phyloP scores from a whole-genome alignment of 2,329 filamentous ascomycete species.

The Colletotrichum shisoi region DNA sequence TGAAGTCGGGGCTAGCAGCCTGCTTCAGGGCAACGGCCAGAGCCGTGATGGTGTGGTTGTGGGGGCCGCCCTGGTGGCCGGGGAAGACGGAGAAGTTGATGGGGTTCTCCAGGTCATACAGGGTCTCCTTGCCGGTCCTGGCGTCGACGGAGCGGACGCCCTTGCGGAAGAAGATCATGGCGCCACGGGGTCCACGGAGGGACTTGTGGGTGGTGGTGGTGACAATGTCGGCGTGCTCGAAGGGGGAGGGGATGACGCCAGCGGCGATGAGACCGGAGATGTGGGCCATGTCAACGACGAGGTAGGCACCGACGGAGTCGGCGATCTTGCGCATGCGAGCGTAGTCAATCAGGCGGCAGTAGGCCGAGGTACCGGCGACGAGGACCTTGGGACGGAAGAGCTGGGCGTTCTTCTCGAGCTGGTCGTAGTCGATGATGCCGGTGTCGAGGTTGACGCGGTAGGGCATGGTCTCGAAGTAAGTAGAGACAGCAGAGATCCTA shows the following conservation, averaged over 20 bases:
- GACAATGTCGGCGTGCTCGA: slow-evolving; percentile 91
- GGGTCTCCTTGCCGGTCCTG: slow-evolving; percentile 87
- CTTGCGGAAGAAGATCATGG: slow-evolving; percentile 99
- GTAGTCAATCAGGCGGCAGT: slow-evolving; percentile 98
- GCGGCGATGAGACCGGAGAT: slow-evolving; percentile 96
- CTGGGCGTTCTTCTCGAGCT: slow-evolving; percentile 85
- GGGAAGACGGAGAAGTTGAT: slow-evolving; percentile 99
- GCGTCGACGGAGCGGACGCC: slow-evolving; percentile 87
- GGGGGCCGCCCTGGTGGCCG: slow-evolving; percentile 95
- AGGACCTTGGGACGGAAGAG: slow-evolving; percentile 97
- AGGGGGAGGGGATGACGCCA: slow-evolving; percentile 91
- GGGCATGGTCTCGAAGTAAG: slow-evolving; percentile 98
- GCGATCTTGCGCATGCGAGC: slow-evolving; percentile 94
- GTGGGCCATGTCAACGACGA: slow-evolving; percentile 97
- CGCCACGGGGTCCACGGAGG: slow-evolving; percentile 92
- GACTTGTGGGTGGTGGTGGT: slow-evolving; percentile 99
- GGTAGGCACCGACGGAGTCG: slow-evolving; percentile 90
- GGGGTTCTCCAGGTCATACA: slow-evolving; percentile 92
- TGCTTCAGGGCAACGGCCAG: slow-evolving; percentile 95
- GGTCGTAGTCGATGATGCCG: slow-evolving; percentile 96
- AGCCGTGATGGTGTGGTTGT: slow-evolving; percentile 99
- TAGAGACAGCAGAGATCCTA: slow-evolving; percentile 93
- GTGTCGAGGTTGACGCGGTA: slow-evolving; percentile 91
- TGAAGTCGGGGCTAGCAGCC: slow-evolving; percentile 88
- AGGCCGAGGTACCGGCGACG: slow-evolving; percentile 94